Evolutionary conservation across 2,329 filamentous ascomycete species (phyloP), one percentile per base, ranked within the genome.

Genomic region (Fusarium sp.): DNA sequence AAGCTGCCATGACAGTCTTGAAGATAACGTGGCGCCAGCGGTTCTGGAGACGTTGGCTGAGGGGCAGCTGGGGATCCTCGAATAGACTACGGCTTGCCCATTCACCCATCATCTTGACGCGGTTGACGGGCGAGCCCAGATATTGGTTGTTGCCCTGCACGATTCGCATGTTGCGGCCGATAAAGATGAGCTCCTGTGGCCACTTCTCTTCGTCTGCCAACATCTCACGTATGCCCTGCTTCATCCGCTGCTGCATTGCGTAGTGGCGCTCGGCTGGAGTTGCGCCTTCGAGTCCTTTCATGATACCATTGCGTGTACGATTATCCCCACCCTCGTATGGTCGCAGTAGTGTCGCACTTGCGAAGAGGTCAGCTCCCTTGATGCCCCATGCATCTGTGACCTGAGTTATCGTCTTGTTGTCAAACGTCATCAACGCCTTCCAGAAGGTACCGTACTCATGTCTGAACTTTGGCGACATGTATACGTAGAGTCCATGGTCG

Each of bases 401-500:
- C 22, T 87, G 82, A 54, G 81, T 78, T 53, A 98, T 90, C 3
- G 91, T 92, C 22, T 85, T 82, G 79, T 97, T 97, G 83, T 99
- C 96, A 71, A 98, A 96, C 1, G 93, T 94, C 83, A 98, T 89
- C 13, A 99, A 87, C 1, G 92, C 90, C 79, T 96, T 97, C 96
- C 96, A 99, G 82, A 99, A 96, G 6, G 88, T 83, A 19, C 90
- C 89, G 78, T 98, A 98, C 77, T 98, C 88, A 75, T 91, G 90
- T 13, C 94, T 88, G 81, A 98, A 97, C 62, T 88, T 83, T 2
- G 92, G 90, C 23, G 88, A 84, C 92, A 98, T 96, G 78, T 92
- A 91, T 56, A 98, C 93, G 81, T 99, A 99, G 7, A 99, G 88
- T 0, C 96, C 96, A 79, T 99, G 96, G 79, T 99, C 96, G 76